phyloP scores from a whole-genome alignment of 768 basidiomycete genomes.

The Mycena chlorophos region DNA sequence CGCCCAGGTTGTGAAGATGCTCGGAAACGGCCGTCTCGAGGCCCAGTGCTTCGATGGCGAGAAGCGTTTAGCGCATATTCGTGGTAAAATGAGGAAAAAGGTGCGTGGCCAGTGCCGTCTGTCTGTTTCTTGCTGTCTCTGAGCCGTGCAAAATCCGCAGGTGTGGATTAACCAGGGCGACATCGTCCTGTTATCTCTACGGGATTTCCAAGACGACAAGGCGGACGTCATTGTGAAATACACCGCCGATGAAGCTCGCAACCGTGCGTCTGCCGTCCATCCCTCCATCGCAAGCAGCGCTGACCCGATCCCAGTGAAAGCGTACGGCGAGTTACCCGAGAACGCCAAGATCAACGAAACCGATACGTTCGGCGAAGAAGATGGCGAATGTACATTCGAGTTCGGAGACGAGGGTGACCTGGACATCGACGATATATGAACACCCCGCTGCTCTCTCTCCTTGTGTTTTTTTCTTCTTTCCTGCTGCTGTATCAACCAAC shows the following conservation, averaged over 20 bases:
- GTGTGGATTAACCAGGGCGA: slow-evolving; percentile 99
- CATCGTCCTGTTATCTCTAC: slow-evolving; percentile 89
- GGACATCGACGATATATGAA: slow-evolving; percentile 88
- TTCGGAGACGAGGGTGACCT: slow-evolving; percentile 87
- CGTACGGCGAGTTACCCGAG: slow-evolving; percentile 96
- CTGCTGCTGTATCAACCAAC: slow-evolving; percentile 26
- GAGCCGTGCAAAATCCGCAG: too few relatives aligned
- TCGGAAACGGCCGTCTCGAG: slow-evolving; percentile 95
- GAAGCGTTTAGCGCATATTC: slow-evolving; percentile 95
- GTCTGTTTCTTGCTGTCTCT: slow-evolving; percentile 2
- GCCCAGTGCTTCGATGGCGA: slow-evolving; percentile 98
- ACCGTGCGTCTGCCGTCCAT: slow-evolving; percentile 50
- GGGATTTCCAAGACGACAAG: slow-evolving; percentile 99
- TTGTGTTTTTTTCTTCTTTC: slow-evolving; percentile 14
- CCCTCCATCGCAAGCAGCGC: slow-evolving; percentile 10
- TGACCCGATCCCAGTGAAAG: slow-evolving; percentile 65
- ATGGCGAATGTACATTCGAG: slow-evolving; percentile 86
- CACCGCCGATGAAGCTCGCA: slow-evolving; percentile 92
- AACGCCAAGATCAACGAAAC: slow-evolving; percentile 98
- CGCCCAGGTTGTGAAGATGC: slow-evolving; percentile 97
- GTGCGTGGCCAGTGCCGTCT: slow-evolving; percentile 43
- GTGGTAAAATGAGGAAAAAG: slow-evolving; percentile 99
- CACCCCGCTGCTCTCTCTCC: slow-evolving; percentile 10
- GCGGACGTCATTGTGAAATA: slow-evolving; percentile 99
- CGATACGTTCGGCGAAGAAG: slow-evolving; percentile 88